Base-by-base conservation (phyloP, 257 asterid species). In the Paraleonurus japonicus region DNA sequence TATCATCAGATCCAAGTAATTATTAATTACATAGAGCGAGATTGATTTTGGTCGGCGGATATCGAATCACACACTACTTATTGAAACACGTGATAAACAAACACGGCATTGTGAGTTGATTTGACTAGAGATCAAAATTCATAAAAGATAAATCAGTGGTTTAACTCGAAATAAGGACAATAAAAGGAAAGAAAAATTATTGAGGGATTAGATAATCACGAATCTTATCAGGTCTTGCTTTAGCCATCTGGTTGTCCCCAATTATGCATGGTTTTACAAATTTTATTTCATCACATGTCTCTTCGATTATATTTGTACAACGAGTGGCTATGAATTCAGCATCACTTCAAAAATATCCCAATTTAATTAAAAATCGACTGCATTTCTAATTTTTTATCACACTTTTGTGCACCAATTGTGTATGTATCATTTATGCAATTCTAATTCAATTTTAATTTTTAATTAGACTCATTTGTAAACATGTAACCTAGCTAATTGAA, bases 31-130 rank as follows among this genome's bases (percentile, higher is more conserved):
- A 15, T 15, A 13, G 54, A 17, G 4, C 4, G 3, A 0, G 71
- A 33, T 55, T 54, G 61, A 27, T 13, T 65, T 2, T 55, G 73
- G 67, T 74, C 67, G 73, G 78, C 37, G 43, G 62, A 50, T 23
- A 39, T 55, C 15, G 24, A 43, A 41, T 65, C 75, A 37, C 67
- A 35, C 8, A 1, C 41, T 37, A 63, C 47, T 51, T 20, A 13
- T 15, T 23, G 9, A n/a, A 33, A 32, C 69, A 66, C 62, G 54
- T 66, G 73, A 43, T 27, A 71, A 28, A 41, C 28, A 43, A 65
- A 39, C 45, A 73, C 45, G 6, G 16, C 47, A 37, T 24, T 27
- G 24, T n/a, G 4, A 26, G 2, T 37, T 73, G 73, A 73, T 55
- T 65, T 73, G 72, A 55, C 73, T 7, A 54, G 2, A 19, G 24